Base-by-base conservation (phyloP, 2,329 filamentous ascomycete genomes). In the Ciborinia camelliae region DNA sequence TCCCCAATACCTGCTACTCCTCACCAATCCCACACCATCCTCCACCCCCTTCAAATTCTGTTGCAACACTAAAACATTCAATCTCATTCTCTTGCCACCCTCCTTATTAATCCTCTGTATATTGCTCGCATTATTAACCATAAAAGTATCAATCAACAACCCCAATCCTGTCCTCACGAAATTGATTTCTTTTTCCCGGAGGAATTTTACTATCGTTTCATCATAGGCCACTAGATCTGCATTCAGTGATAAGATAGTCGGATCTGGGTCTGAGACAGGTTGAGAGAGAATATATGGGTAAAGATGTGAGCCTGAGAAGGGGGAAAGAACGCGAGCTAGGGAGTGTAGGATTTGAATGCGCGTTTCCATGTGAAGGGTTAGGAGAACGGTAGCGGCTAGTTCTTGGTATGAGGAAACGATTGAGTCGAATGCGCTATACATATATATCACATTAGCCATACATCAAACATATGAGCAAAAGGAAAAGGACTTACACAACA, bases 31-130 rank as follows among this genome's bases (percentile, higher is more conserved):
- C 3, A 90, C 88, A 10, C 84, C 84, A 2, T 85, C 81, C 76
- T 95, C 92, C 62, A 99, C 88, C 70, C 96, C 96, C 80, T 97
- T 97, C 63, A 99, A 85, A 73, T 97, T 97, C 75, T 99, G 95
- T 78, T 98, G 94, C 60, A 99, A 81, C 48, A 99, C 95, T 30
- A 97, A 83, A 57, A 97, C 92, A 75, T 99, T 97, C 73, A 98
- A 86, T 75, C 92, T 89, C 86, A 99, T 92, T 45, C 92, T 86
- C n/a, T 88, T 86, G 66, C 89, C 91, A 50, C 95, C 95, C 71
- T 90, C 86, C 45, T 79, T 80, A 76, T 99, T 97, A 87, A 99
- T 94, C 9, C 89, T 87, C 58, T 87, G 86, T 52, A 94, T 90
- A 73, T 85, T 84, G 23, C 82, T 80, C 1, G 88, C 86, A 68